Base-by-base conservation (phyloP, 2,329 filamentous ascomycete genomes). In the Westerdykella sp. region DNA sequence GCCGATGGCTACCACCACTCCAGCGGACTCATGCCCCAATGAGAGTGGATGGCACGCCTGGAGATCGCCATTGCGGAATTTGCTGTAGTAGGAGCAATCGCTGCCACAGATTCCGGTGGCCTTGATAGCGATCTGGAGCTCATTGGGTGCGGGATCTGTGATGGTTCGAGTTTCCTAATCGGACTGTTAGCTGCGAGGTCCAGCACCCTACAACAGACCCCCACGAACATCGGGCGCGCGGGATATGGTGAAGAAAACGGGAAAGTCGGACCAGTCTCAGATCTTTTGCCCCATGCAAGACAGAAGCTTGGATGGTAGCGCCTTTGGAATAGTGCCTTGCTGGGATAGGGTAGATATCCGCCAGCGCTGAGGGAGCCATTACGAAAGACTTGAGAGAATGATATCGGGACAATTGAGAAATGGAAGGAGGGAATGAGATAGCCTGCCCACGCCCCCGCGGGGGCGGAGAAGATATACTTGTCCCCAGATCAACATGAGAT, bases 61-160 rank as follows among this genome's bases (percentile, higher is more conserved):
- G 40, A 85, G 74, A 63, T 84, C 81, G 37, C 82, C 82, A 57
- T 85, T 85, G 65, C 80, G 79, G 58, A 84, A 84, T 56, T 84
- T 83, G 62, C 79, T 83, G 70, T 83, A 85, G 65, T 85, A 85
- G 41, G 79, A 80, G 42, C 84, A 77, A 63, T 85, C 82, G 6
- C 80, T 84, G 43, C 82, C 82, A 62, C 82, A 85, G 54, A 85
- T 80, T 31, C 82, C 81, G 18, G 82, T 85, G 6, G 78, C 75
- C 55, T 77, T 78, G 62, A 85, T 73, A 53, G 78, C 73, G 55
- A 85, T 74, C 64, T 85, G 82, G 43, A 85, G 72, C 58, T 85
- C 80, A 42, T 73, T 69, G 45, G 71, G 63, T 12, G 68, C 69
- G 12, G 80, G 80, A n/a, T 73, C 43, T 4, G 78, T 64, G 18